Conservation (phyloP, 495 filamentous ascomycete genomes). For the Massariosphaeria phaeospora region DNA sequence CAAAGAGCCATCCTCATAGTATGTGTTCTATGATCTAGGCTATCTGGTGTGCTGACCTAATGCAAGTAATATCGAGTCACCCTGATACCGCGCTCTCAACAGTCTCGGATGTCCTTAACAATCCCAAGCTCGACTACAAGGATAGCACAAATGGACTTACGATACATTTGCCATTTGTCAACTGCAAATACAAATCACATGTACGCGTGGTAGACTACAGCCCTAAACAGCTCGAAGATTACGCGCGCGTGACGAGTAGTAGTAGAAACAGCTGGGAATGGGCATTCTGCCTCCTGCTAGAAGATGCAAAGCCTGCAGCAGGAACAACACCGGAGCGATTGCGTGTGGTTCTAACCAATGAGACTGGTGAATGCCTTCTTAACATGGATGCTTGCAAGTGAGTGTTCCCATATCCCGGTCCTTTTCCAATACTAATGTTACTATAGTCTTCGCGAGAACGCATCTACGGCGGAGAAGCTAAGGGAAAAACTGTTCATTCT, state of each 20-base stretch:
- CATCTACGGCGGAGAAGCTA: constrained; percentile 46
- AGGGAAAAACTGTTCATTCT: constrained; percentile 70
- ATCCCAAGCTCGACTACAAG: constrained; percentile 40
- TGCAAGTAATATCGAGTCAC: no score
- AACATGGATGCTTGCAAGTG: constrained; percentile 64
- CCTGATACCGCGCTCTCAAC: constrained; percentile 42
- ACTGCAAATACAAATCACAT: constrained; percentile 60
- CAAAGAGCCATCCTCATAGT: constrained; percentile 35
- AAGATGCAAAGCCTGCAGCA: constrained; percentile 28
- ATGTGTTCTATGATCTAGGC: constrained; percentile 21
- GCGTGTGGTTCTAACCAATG: constrained; percentile 62
- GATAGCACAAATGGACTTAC: constrained; percentile 41
- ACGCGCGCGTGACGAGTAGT: constrained; percentile 44
- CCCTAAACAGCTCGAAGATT: constrained; percentile 67
- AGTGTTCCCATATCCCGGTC: constrained; percentile 26
- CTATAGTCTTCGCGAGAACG: constrained; percentile 52
- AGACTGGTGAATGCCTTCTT: constrained; percentile 61
- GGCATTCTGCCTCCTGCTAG: constrained; percentile 35
- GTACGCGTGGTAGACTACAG: constrained; percentile 79
- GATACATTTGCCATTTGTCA: constrained; percentile 62
- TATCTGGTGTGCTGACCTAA: neutral
- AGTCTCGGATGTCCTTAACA: constrained; percentile 50
- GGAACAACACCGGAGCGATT: constrained; percentile 36
- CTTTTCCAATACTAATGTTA: neutral
- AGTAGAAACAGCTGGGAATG: constrained; percentile 34